A percentile compares a stretch with the other conserved stretches of the same genome.
phyloP scores from a whole-genome alignment of 2,329 filamentous ascomycete genomes.

The Lachnum nothofagi region DNA sequence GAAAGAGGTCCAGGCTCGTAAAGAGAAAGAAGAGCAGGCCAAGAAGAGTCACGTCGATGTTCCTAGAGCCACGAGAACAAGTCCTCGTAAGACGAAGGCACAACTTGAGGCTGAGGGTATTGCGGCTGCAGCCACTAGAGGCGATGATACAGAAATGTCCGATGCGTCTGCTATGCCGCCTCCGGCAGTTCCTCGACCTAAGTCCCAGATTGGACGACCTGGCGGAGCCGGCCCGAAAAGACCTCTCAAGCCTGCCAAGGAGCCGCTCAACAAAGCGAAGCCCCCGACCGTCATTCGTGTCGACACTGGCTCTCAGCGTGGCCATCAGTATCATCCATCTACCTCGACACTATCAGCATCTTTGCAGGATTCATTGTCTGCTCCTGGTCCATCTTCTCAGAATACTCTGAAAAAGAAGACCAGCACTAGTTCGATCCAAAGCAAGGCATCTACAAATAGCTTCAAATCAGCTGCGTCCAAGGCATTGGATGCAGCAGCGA shows the following conservation, averaged over 20 bases:
- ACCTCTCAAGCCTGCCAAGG: slow-evolving; percentile 58
- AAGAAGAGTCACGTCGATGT: slow-evolving; percentile 33
- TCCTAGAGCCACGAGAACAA: slow-evolving; percentile 43
- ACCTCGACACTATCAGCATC: slow-evolving; percentile 53
- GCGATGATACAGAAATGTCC: slow-evolving; percentile 46
- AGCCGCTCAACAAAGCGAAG: slow-evolving; percentile 53
- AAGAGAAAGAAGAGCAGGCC: slow-evolving; percentile 44
- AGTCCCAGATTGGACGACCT: slow-evolving; percentile 44
- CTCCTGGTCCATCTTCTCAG: slow-evolving; percentile 43
- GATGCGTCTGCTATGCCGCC: slow-evolving; percentile 58
- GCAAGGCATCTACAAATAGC: slow-evolving; percentile 44
- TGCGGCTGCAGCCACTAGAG: slow-evolving; percentile 29
- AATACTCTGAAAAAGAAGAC: slow-evolving; percentile 54
- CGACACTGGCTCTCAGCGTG: slow-evolving; percentile 61
- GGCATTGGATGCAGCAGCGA: slow-evolving; percentile 68
- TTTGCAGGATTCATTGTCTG: slow-evolving; percentile 50
- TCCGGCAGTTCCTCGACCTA: slow-evolving; percentile 51
- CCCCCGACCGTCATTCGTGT: slow-evolving; percentile 68
- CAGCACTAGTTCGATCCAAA: slow-evolving; percentile 43
- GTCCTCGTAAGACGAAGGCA: slow-evolving; percentile 47
- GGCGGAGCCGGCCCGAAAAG: slow-evolving; percentile 50
- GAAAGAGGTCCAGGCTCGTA: slow-evolving; percentile 48
- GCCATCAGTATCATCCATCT: slow-evolving; percentile 56
- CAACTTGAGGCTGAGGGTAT: slow-evolving; percentile 32
- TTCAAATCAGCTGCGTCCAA: slow-evolving; percentile 66